These are phyloP conservation scores for Neobulgaria alba DNA, from an alignment of 2,329 filamentous ascomycete genomes.

Conservation along the genomic window DNA sequence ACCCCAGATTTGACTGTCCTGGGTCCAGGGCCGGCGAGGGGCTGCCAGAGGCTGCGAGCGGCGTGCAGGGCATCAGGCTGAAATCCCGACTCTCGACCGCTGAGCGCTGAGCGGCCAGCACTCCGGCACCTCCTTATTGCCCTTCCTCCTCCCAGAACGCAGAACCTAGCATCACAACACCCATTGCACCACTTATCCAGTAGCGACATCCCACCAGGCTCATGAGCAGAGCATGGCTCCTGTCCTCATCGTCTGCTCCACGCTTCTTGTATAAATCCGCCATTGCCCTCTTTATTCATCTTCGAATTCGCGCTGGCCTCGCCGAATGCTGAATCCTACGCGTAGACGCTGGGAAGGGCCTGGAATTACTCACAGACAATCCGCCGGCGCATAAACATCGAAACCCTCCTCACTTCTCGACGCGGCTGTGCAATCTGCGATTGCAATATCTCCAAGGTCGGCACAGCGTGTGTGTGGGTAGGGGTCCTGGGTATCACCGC, in stretches of 20 bases:
- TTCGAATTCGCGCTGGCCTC: constrained; percentile 15
- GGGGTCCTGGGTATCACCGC: not conserved
- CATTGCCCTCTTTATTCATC: constrained; percentile 1
- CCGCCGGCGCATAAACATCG: constrained; percentile 7
- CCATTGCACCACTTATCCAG: not conserved
- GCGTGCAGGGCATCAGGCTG: no score
- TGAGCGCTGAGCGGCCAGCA: no score
- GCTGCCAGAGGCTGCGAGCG: no score
- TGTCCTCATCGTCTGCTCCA: not conserved
- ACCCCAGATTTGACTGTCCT: no score
- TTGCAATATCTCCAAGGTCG: constrained; percentile 4
- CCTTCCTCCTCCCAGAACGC: no score
- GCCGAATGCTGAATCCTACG: constrained; percentile 15
- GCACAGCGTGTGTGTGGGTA: constrained; percentile 5
- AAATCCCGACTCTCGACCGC: no score
- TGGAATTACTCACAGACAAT: constrained; percentile 6
- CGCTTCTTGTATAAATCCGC: not conserved
- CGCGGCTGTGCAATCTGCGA: constrained; percentile 9
- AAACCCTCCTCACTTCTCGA: not conserved
- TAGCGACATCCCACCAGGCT: not conserved
- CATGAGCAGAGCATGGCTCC: not conserved
- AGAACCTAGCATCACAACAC: not conserved
- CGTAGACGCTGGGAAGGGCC: constrained; percentile 15
- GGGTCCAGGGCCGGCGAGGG: no score
- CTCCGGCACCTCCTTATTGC: no score